Evolutionary conservation across 176 grass and related monocot species (phyloP).

Genomic region (Coix lacrymajobi): DNA sequence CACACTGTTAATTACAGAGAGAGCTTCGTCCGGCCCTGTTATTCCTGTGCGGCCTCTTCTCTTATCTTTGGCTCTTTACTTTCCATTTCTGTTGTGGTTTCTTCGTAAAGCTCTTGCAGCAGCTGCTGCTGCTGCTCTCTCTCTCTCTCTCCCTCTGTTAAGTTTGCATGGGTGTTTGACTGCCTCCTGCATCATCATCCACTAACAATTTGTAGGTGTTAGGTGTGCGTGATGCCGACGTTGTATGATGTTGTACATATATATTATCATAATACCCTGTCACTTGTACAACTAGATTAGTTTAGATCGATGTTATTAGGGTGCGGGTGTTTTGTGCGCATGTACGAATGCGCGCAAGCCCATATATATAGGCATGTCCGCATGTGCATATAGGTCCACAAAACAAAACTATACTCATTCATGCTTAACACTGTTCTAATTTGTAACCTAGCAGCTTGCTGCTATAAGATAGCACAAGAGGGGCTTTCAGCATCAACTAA

Average conservation of each 20-base stretch:
- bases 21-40: neutral
- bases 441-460: neutral
- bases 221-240: neutral
- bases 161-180: neutral
- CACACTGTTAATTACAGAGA: slow-evolving; percentile 26
- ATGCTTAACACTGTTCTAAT: neutral
- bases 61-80: slow-evolving; percentile 14
- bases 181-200: neutral
- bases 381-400: slow-evolving; percentile 22
- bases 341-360: neutral
- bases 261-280: neutral
- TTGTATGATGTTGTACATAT: neutral
- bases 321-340: neutral
- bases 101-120: slow-evolving; percentile 22
- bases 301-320: neutral
- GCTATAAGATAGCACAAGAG: neutral
- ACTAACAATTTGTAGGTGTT: neutral
- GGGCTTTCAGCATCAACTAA: neutral
- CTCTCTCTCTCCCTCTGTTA: neutral
- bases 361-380: too few species aligned
- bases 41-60: slow-evolving; percentile 10
- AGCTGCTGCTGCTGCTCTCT: neutral
- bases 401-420: neutral
- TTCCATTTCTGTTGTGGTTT: slow-evolving; percentile 16
- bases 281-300: neutral